These are phyloP conservation scores for Sordariomycetes sp. DNA, from an alignment of 2,329 filamentous ascomycete species.

Conservation along the genomic window DNA sequence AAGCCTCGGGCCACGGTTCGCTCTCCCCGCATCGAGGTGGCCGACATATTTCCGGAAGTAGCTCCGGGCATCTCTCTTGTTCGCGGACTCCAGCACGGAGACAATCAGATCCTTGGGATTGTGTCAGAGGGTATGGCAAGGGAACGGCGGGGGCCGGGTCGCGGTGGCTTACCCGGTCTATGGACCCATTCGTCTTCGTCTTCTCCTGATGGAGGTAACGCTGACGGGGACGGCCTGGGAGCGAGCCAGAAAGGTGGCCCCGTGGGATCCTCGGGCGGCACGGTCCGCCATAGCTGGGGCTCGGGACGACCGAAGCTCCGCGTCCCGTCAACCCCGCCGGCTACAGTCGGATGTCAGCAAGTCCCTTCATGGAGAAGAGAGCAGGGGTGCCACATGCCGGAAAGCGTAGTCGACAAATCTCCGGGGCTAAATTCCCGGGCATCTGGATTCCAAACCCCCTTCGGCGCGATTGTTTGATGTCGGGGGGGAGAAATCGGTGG, in stretches of 20 bases:
- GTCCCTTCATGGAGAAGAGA: background rate
- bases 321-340: background rate
- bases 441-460: background rate
- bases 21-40: slow-evolving; percentile 5
- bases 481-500: background rate
- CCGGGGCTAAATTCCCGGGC: background rate
- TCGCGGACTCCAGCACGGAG: slow-evolving; percentile 78
- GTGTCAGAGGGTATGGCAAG: background rate
- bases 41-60: slow-evolving; percentile 76
- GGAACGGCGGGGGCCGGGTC: background rate
- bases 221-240: background rate
- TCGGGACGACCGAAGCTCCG: background rate
- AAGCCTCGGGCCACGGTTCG: slow-evolving; percentile 9
- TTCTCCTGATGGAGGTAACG: background rate
- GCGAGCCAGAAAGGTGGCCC: background rate
- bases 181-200: background rate
- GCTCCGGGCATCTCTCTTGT: slow-evolving; percentile 82
- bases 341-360: background rate
- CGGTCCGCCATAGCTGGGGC: background rate
- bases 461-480: background rate
- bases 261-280: background rate
- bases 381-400: background rate
- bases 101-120: slow-evolving; percentile 64
- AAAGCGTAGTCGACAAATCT: background rate
- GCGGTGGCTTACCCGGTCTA: background rate